Base-by-base conservation (phyloP, 352 stramenopile species). In the Pythium utonaiense region DNA sequence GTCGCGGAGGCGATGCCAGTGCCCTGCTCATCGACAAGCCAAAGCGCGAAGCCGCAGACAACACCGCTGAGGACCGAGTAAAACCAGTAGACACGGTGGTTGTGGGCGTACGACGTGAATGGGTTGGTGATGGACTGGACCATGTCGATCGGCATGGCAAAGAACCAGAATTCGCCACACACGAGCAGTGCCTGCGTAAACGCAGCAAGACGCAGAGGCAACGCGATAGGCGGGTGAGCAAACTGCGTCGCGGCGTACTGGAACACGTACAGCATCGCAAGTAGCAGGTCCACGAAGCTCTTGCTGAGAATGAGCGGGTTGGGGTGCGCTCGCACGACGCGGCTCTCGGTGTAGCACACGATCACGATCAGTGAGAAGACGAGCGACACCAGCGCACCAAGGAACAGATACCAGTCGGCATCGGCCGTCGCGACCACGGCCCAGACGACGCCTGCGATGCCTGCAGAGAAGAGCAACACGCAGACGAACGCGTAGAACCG, bases 251-350 rank as follows among this genome's bases (percentile, higher is more conserved):
- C 66, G 38, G 70, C 77, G 64, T 88, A 95, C 59, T 95, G 72
- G n/a, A 78, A 75, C 13, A 93, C 65, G 50, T 94, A 93, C 17
- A 93, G 76, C 38, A 69, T 51, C 1, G 83, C 75, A 34, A 94
- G 67, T 45, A 92, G 54, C 8, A 93, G 57, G 52, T 93, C 86
- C n/a, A 94, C 76, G 0, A 86, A 59, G 55, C 86, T 93, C 64
- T 95, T 95, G 67, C 83, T 93, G 55, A 93, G 86, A 54, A 96
- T 94, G 36, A 96, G 75, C 13, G 85, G 78, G 53, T 94, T 96
- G 14, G 86, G 86, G 38, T 96, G 83, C 10, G 76, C 69, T 10
- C 82, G 70, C 45, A 91, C 77, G 4, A 67, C 66, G 4, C 65
- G 71, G 61, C 80, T 91, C 55, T 69, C 66, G 48, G 68, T 27